Percentiles rank a stretch among this genome's conserved stretches.
Evolutionary conservation across 2,329 filamentous ascomycete genomes (phyloP).

Genomic region (Trichoderma koningiopsis): DNA sequence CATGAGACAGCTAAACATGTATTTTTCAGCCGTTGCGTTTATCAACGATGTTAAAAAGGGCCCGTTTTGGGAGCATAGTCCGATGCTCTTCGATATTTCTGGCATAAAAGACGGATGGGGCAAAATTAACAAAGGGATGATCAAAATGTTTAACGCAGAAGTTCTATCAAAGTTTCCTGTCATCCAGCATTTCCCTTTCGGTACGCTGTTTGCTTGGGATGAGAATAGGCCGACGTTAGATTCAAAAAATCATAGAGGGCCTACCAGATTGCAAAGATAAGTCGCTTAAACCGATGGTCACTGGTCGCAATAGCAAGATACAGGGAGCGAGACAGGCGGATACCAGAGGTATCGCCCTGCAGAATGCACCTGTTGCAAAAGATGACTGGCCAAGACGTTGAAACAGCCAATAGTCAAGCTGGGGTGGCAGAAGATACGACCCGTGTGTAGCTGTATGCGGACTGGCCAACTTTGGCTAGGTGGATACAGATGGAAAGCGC

Average conservation of each 20-base stretch:
- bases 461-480: neutral
- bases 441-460: neutral
- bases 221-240: constrained; percentile 59
- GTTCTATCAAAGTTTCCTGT: constrained; percentile 96
- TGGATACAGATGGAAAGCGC: neutral
- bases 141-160: constrained; percentile 99
- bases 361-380: neutral
- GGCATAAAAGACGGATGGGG: constrained; percentile 93
- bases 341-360: neutral
- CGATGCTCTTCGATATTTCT: constrained; percentile 90
- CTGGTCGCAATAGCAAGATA: neutral
- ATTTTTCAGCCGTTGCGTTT: constrained; percentile 94
- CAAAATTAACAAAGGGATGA: constrained; percentile 99
- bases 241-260: neutral
- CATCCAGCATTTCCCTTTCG: constrained; percentile 92
- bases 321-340: neutral
- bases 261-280: neutral
- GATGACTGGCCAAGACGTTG: neutral
- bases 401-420: neutral
- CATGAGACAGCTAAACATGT: constrained; percentile 73
- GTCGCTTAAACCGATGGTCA: neutral
- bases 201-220: constrained; percentile 78
- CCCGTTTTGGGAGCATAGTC: constrained; percentile 96
- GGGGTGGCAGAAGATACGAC: neutral
- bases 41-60: constrained; percentile 97